phyloP scores from a whole-genome alignment of 768 basidiomycete species.

The Pleurotus djamor region DNA sequence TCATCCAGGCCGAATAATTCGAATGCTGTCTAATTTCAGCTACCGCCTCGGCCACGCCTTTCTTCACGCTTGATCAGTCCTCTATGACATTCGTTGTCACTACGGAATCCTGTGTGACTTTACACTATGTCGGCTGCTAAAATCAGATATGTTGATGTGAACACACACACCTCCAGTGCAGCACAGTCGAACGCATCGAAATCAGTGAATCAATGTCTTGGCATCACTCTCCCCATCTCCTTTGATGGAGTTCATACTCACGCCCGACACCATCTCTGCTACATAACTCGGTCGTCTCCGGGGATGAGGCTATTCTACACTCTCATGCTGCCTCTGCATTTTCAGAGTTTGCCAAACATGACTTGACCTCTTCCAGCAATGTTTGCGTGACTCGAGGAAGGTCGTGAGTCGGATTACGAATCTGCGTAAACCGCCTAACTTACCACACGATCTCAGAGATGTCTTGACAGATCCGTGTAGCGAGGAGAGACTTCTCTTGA shows the following conservation, averaged over 20 bases:
- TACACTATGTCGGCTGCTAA: too few species aligned
- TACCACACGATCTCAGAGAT: not conserved
- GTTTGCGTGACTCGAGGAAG: not conserved
- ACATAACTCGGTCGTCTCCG: too few species aligned
- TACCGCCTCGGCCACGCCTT: too few species aligned
- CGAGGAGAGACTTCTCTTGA: constrained; percentile 3
- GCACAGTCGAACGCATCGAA: not conserved
- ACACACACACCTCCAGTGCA: not conserved
- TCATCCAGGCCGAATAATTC: too few species aligned
- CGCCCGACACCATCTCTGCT: not conserved
- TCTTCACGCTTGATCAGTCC: too few species aligned
- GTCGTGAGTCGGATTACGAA: not conserved
- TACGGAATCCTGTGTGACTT: too few species aligned
- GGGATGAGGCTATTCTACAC: not conserved
- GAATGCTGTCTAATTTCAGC: too few species aligned
- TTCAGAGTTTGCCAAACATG: not conserved
- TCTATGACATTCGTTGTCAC: too few species aligned
- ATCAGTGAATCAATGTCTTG: not conserved
- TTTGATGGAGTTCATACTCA: not conserved
- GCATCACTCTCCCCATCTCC: not conserved
- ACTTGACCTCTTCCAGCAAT: not conserved
- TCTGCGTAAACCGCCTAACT: not conserved
- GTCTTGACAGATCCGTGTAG: constrained; percentile 5
- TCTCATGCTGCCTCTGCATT: not conserved
- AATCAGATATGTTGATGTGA: not conserved